Conservation (phyloP, 2,329 filamentous ascomycete species). For the Aureobasidium sp. region DNA sequence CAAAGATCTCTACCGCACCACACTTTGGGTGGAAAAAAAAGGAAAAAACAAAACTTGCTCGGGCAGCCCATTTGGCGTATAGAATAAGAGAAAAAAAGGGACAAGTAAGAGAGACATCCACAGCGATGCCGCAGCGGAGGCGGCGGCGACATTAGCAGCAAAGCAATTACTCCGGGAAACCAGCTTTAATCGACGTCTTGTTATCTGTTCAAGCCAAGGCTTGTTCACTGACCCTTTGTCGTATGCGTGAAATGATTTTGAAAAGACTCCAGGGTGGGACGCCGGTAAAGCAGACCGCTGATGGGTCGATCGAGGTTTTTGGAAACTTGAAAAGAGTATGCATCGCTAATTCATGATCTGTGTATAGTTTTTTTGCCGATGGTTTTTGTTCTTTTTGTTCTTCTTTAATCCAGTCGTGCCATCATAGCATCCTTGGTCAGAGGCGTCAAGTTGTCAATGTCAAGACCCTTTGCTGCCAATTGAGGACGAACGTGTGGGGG, state of each 20-base stretch:
- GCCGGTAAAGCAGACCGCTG: constrained; percentile 13
- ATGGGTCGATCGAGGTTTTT: constrained; percentile 5
- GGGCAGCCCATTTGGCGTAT: background rate
- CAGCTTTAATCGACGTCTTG: background rate
- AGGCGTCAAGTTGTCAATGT: constrained; percentile 89
- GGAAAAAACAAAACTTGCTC: constrained; percentile 7
- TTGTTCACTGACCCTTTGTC: constrained; percentile 5
- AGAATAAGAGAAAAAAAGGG: background rate
- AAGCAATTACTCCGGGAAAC: constrained; percentile 6
- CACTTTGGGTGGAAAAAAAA: constrained; percentile 9
- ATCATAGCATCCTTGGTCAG: constrained; percentile 95
- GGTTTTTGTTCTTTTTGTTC: background rate
- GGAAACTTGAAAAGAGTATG: constrained; percentile 15
- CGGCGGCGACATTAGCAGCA: constrained; percentile 1
- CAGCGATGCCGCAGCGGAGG: constrained; percentile 5
- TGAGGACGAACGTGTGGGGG: constrained; percentile 71
- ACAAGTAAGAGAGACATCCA: constrained; percentile 10
- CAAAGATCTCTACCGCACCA: constrained; percentile 9
- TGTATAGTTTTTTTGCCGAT: constrained; percentile 13
- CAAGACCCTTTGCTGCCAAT: constrained; percentile 67
- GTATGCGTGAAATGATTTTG: background rate
- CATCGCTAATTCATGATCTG: constrained; percentile 17
- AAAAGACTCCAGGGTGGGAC: constrained; percentile 1
- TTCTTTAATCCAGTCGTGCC: constrained; percentile 74
- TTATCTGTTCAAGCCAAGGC: constrained; percentile 1